Base-by-base conservation (phyloP, 805 yeast species). In the Isabelozyma gotoi region DNA sequence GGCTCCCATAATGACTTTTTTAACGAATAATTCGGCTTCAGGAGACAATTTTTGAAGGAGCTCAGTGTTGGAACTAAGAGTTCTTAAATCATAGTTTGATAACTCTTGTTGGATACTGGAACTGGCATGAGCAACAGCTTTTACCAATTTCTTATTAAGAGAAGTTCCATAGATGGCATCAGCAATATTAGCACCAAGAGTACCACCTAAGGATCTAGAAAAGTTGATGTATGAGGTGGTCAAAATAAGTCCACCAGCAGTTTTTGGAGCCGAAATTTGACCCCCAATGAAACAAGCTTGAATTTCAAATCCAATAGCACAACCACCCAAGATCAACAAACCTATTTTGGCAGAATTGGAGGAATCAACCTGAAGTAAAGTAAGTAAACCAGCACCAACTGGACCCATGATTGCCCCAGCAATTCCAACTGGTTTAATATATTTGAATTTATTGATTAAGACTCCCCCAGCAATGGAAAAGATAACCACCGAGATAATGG, bases 191-290 rank as follows among this genome's bases (percentile, higher is more conserved):
- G 71, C 63, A 18, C 72, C 65, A 19, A 75, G 33, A 2, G 77
- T 63, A 36, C 72, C 71, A 19, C 74, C 73, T 19, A 73, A 43
- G 0, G 74, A 56, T 41, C 79, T 65, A 16, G 56, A 53, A 49
- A 72, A 72, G 44, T 64, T 62, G 45, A 71, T 41, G 38, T 66
- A 56, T 0, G 78, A 53, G 7, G 78, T 71, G 5, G 72, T 63
- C 49, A 74, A 50, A 33, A 75, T 68, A 5, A 63, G 61, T 1
- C 68, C 61, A 7, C 79, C 80, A 10, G 73, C 65, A 2, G 59
- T 52, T 44, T 74, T 70, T 21, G 80, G 77, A 11, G 74, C 73
- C 15, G 66, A 57, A 8, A 75, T 53, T 44, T 67, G 71, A 11
- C 57, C 49, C 16, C 63, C 53, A 33, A 65, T 46, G 38, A 65